Evolutionary conservation across 1,139 yeast species (phyloP), one percentile per base, ranked within the genome.

Genomic region (Yamadazyma triangularis): DNA sequence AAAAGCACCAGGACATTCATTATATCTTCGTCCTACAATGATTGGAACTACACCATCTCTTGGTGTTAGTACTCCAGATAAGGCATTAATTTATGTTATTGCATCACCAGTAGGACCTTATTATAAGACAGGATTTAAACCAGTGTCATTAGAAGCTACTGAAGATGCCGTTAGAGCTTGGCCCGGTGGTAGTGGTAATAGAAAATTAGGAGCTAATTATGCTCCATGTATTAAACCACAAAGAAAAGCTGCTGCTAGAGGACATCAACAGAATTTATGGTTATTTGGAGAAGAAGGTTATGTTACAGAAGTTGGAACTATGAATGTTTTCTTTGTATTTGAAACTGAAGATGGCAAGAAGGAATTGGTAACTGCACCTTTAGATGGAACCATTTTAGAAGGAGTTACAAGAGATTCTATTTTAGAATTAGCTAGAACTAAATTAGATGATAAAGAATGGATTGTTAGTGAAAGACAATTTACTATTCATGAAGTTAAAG

Each of bases 121-220:
- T 67, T 79, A 77, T 57, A 76, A 82, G 48, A 79, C 94, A 11
- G 96, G 96, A 7, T 89, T 89, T 77, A 87, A 88, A 62, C 96
- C 97, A 22, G 95, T 91, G 30, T 72, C 79, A 35, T 70, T 91
- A 40, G 96, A 89, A 65, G 97, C 97, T 44, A 87, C 96, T 22
- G 95, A 86, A 54, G 79, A 85, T 47, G 95, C 95, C 28, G 91
- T 89, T 15, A 82, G 97, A 65, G 96, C 98, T 11, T 91, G 97
- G 97, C 97, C 97, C 50, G 96, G 96, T 51, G 98, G 97, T 57
- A 88, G 80, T 42, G 98, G 98, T 60, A 81, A 88, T 71, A 81
- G 78, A 62, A 91, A 91, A 66, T 76, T 91, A 50, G 98, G 98
- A 58, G 97, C 96, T 38, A 91, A 91, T 67, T 91, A 91, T 56